These are phyloP conservation scores for Ramaria sp. DNA, from an alignment of 768 basidiomycete genomes.

Conservation along the genomic window DNA sequence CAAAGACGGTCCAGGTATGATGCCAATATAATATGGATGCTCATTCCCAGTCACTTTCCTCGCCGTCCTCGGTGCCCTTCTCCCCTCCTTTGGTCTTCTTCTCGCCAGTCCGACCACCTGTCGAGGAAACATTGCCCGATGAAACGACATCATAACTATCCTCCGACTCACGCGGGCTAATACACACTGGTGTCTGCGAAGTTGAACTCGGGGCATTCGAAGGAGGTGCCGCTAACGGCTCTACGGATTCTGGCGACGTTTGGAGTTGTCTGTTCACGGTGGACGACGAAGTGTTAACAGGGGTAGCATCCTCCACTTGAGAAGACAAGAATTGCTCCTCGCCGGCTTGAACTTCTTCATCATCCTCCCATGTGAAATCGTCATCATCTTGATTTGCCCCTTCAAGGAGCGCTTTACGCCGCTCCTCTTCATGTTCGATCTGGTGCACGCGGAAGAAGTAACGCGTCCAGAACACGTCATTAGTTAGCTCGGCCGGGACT, in stretches of 20 bases:
- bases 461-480: slow-evolving; percentile 70
- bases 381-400: slow-evolving; percentile 69
- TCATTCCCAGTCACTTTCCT: slow-evolving; percentile 61
- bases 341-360: slow-evolving; percentile 52
- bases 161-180: slow-evolving; percentile 45
- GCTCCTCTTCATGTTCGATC: slow-evolving; percentile 66
- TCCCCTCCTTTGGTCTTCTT: slow-evolving; percentile 17
- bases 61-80: slow-evolving; percentile 31
- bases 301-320: slow-evolving; percentile 5
- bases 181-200: slow-evolving; percentile 21
- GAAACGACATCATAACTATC: slow-evolving; percentile 62
- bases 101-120: slow-evolving; percentile 17
- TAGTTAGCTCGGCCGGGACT: slow-evolving; percentile 61
- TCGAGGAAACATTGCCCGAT: slow-evolving; percentile 35
- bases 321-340: neutral
- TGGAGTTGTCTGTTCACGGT: neutral
- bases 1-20: too few relatives aligned
- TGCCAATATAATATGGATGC: neutral
- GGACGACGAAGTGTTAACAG: neutral
- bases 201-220: slow-evolving; percentile 11
- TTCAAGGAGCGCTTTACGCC: slow-evolving; percentile 65
- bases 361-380: slow-evolving; percentile 87
- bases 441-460: slow-evolving; percentile 87
- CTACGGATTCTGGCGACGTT: neutral
- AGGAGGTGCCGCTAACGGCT: slow-evolving; percentile 8